Percentiles rank a stretch among this genome's conserved stretches.
phyloP scores from a whole-genome alignment of 192 early-diverging fungal species.

The Rhizophagus prolifer region DNA sequence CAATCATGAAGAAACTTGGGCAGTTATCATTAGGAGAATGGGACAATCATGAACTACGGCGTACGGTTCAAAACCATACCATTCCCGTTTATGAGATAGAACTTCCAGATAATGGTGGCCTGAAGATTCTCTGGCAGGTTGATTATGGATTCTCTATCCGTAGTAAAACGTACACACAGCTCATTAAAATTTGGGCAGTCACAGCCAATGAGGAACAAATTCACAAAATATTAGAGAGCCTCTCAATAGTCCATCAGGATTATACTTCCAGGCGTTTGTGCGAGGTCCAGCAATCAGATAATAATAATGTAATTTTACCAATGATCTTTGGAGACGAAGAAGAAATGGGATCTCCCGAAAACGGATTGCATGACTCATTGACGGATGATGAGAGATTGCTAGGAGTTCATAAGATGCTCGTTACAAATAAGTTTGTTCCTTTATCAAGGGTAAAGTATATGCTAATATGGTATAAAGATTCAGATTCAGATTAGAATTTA shows the following conservation, averaged over 20 bases:
- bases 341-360: background rate
- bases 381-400: conserved; percentile 15
- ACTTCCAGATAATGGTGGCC: background rate
- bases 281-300: background rate
- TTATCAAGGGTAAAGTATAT: conserved; percentile 19
- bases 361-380: background rate
- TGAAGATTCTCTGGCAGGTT: conserved; percentile 26
- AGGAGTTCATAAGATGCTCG: conserved; percentile 20
- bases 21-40: conserved; percentile 17
- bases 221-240: background rate
- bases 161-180: background rate
- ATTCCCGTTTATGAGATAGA: conserved; percentile 12
- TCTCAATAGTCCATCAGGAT: conserved; percentile 9
- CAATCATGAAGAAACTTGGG: conserved; percentile 12
- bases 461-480: background rate
- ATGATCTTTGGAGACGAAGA: background rate
- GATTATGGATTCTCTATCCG: conserved; percentile 5
- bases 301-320: conserved; percentile 16
- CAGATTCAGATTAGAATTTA: background rate
- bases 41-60: background rate
- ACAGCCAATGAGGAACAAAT: conserved; percentile 4
- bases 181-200: conserved; percentile 19
- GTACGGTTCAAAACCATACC: background rate
- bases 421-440: conserved; percentile 25
- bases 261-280: background rate